These are phyloP conservation scores for Fusarium buxicola DNA, from an alignment of 2,329 filamentous ascomycete species.

Conservation along the genomic window DNA sequence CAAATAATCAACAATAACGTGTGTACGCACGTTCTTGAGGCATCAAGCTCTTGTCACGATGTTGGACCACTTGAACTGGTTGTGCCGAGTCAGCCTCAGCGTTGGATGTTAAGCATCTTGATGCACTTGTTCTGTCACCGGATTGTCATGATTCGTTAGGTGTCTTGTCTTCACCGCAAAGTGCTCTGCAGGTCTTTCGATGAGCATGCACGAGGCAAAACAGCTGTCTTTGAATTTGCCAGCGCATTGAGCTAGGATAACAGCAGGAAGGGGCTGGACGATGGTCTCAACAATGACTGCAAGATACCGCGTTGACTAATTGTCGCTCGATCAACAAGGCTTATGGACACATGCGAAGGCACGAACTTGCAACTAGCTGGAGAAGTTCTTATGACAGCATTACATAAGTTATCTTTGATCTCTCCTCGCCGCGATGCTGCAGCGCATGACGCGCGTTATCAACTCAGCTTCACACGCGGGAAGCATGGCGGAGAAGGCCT, in stretches of 20 bases:
- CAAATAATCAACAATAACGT: slow-evolving; percentile 12
- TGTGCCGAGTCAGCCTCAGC: slow-evolving; percentile 29
- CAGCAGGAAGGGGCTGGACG: slow-evolving; percentile 10
- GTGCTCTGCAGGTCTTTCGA: slow-evolving; percentile 20
- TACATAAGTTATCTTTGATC: not conserved
- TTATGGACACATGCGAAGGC: not conserved
- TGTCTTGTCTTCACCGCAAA: slow-evolving; percentile 41
- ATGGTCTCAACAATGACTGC: slow-evolving; percentile 10
- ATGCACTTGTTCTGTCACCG: slow-evolving; percentile 15
- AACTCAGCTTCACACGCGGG: slow-evolving; percentile 22
- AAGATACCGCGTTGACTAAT: slow-evolving; percentile 23
- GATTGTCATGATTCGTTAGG: not conserved
- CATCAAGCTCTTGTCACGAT: slow-evolving; percentile 1
- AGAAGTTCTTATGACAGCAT: slow-evolving; percentile 9
- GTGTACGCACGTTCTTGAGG: slow-evolving; percentile 9
- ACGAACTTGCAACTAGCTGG: not conserved
- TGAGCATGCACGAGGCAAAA: slow-evolving; percentile 21
- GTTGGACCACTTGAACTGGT: slow-evolving; percentile 8
- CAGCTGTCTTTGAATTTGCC: slow-evolving; percentile 26
- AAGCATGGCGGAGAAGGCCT: slow-evolving; percentile 21
- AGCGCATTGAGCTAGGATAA: slow-evolving; percentile 11
- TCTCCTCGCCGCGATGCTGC: slow-evolving; percentile 8
- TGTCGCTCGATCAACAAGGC: not conserved
- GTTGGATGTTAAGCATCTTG: slow-evolving; percentile 10
- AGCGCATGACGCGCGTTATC: slow-evolving; percentile 22